phyloP scores from a whole-genome alignment of 345 rosid species.

The Noccaea caerulescens region DNA sequence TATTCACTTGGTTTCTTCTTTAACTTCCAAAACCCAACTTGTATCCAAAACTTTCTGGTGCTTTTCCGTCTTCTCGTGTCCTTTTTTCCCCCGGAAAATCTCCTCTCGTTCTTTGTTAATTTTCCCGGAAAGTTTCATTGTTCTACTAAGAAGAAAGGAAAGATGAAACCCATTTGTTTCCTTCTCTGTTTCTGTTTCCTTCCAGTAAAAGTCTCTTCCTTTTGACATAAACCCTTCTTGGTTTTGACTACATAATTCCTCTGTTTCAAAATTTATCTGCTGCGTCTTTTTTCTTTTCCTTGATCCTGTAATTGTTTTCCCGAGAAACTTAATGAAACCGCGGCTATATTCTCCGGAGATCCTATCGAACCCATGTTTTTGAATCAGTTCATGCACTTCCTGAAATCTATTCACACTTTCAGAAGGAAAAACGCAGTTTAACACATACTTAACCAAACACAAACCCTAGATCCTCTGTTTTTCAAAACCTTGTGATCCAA shows the following conservation, averaged over 20 bases:
- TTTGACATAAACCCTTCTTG: slow-evolving; percentile 28
- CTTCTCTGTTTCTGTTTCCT: slow-evolving; percentile 37
- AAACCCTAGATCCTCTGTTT: slow-evolving; percentile 32
- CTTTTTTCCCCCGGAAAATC: slow-evolving; percentile 29
- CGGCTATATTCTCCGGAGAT: slow-evolving; percentile 40
- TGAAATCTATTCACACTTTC: slow-evolving; percentile 92
- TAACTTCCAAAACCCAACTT: slow-evolving; percentile 46
- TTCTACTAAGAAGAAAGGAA: slow-evolving; percentile 15
- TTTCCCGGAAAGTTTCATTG: slow-evolving; percentile 41
- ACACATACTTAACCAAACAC: neutral
- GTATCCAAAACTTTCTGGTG: slow-evolving; percentile 48
- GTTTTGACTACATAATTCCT: neutral
- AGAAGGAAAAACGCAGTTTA: slow-evolving; percentile 66
- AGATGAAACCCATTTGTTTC: slow-evolving; percentile 45
- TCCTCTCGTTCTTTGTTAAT: slow-evolving; percentile 1
- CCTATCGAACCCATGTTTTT: slow-evolving; percentile 72
- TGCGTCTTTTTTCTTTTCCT: slow-evolving; percentile 4
- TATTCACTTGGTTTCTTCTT: slow-evolving; percentile 43
- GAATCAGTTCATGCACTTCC: slow-evolving; percentile 97
- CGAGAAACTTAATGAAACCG: slow-evolving; percentile 60
- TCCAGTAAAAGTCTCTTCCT: slow-evolving; percentile 39
- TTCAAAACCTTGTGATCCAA: slow-evolving; percentile 29
- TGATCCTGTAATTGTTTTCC: slow-evolving; percentile 31
- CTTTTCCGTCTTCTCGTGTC: slow-evolving; percentile 44
- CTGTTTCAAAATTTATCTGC: slow-evolving; percentile 10